Conservation (phyloP, 2,329 filamentous ascomycete genomes). For the Nothophoma quercina region DNA sequence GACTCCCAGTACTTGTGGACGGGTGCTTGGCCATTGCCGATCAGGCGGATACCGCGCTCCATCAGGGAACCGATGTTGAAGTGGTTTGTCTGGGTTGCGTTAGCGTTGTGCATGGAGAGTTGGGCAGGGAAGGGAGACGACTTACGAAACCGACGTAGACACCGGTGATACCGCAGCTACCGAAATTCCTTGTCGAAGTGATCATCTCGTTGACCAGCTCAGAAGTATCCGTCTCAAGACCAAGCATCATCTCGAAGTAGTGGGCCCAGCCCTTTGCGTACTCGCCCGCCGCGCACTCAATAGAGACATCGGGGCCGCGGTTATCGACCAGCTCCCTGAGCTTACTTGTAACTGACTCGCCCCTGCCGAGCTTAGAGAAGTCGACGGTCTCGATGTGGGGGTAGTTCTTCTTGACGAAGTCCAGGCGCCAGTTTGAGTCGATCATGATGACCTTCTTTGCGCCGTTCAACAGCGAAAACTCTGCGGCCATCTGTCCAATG, state of each 20-base stretch:
- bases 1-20: conserved; percentile 87
- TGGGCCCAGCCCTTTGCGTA: conserved; percentile 69
- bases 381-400: conserved; percentile 73
- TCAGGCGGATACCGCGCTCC: conserved; percentile 85
- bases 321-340: conserved; percentile 77
- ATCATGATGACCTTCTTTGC: conserved; percentile 80
- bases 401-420: conserved; percentile 71
- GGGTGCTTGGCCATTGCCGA: conserved; percentile 72
- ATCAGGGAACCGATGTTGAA: conserved; percentile 86
- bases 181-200: conserved; percentile 73
- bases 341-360: conserved; percentile 71
- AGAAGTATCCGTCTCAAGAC: conserved; percentile 83
- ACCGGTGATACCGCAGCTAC: conserved; percentile 79
- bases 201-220: conserved; percentile 85
- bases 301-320: conserved; percentile 73
- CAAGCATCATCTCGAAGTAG: conserved; percentile 66
- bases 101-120: background rate
- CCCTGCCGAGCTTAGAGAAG: conserved; percentile 68
- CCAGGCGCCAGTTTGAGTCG: conserved; percentile 75
- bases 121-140: conserved; percentile 17
- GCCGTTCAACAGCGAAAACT: conserved; percentile 73
- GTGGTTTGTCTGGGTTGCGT: conserved; percentile 68
- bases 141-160: conserved; percentile 68
- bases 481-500: conserved; percentile 79
- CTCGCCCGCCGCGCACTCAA: conserved; percentile 73